Conservation (phyloP, 2,329 filamentous ascomycete genomes). For the Nigrospora osmanthi region DNA sequence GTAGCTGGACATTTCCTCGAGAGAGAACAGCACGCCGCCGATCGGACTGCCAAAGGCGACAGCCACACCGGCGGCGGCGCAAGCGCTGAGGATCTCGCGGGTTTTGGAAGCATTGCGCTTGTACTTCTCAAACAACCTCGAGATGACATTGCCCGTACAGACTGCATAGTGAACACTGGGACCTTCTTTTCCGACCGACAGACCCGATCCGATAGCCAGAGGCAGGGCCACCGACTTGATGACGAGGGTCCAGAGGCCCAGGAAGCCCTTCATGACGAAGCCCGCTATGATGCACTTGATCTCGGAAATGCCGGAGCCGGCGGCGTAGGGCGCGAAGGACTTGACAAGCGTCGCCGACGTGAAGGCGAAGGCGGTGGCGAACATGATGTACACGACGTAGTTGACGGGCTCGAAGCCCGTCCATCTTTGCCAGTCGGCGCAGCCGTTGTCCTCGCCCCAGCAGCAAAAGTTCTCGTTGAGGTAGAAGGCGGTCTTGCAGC, state of each 20-base stretch:
- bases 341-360: conserved; percentile 80
- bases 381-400: conserved; percentile 81
- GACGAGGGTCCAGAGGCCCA: conserved; percentile 81
- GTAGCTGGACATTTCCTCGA: conserved; percentile 96
- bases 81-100: conserved; percentile 88
- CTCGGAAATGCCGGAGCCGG: conserved; percentile 93
- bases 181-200: conserved; percentile 94
- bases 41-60: conserved; percentile 98
- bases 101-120: conserved; percentile 87
- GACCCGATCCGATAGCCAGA: conserved; percentile 83
- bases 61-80: conserved; percentile 87
- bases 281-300: conserved; percentile 99
- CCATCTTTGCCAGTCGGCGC: conserved; percentile 85
- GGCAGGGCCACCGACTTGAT: conserved; percentile 93
- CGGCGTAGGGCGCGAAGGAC: conserved; percentile 89
- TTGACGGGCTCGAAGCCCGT: conserved; percentile 70
- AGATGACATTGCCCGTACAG: conserved; percentile 95
- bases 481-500: conserved; percentile 93
- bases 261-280: conserved; percentile 98
- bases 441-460: conserved; percentile 89
- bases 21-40: conserved; percentile 88
- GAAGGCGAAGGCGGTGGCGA: conserved; percentile 75
- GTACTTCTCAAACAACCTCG: conserved; percentile 87
- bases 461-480: conserved; percentile 97
- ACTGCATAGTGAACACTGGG: conserved; percentile 99